Percentiles rank a stretch among this genome's conserved stretches.
Conservation (phyloP, 805 yeast genomes). For the baker's yeast (Saccharomyces cerevisiae) region DNA sequence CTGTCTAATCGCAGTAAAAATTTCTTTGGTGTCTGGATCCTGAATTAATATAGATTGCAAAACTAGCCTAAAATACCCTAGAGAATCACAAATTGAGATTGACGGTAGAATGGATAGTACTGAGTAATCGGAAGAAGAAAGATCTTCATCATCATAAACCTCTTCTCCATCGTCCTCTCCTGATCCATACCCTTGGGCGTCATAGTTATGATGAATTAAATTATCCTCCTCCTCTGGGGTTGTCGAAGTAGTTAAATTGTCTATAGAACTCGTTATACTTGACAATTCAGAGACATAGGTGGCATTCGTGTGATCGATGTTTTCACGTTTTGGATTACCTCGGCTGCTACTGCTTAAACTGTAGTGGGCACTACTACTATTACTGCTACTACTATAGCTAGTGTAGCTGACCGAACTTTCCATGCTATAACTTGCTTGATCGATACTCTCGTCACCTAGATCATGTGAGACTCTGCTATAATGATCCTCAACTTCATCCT, state of each 20-base stretch:
- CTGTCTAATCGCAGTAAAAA: conserved; percentile 29
- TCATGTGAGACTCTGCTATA: neutral
- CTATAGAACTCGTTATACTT: conserved; percentile 13
- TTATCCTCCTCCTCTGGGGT: neutral
- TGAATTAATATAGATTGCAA: conserved; percentile 28
- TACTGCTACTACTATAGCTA: neutral
- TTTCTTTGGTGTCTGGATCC: conserved; percentile 19
- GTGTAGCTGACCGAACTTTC: neutral
- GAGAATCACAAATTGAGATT: conserved; percentile 23
- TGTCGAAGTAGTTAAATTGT: conserved; percentile 2
- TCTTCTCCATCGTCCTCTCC: neutral
- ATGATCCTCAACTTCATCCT: neutral
- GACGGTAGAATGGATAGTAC: conserved; percentile 26
- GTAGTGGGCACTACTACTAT: neutral
- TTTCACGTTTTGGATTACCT: neutral
- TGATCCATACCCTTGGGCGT: neutral
- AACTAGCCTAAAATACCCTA: conserved; percentile 28
- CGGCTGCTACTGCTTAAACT: neutral
- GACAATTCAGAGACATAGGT: conserved; percentile 9
- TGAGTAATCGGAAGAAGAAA: conserved; percentile 10
- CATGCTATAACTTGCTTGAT: conserved; percentile 1
- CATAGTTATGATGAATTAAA: neutral
- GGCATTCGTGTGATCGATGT: neutral
- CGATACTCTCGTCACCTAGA: neutral
- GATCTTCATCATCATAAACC: neutral